phyloP scores from a whole-genome alignment of 768 basidiomycete species.

The Agaricus subrufescens region DNA sequence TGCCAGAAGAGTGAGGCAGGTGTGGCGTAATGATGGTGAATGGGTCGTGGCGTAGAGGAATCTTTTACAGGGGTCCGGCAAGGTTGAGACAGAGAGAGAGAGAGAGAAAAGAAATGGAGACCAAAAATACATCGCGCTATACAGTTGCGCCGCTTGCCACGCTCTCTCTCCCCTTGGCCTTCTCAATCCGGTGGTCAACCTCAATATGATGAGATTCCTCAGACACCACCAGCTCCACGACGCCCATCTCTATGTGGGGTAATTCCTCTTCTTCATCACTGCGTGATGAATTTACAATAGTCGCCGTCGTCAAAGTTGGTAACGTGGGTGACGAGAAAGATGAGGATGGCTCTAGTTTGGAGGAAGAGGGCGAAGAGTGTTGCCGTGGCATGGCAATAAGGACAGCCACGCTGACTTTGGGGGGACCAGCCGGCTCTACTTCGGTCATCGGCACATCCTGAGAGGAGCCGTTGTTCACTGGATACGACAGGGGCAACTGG shows the following conservation, averaged over 20 bases:
- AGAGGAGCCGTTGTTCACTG: background rate
- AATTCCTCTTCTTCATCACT: constrained; percentile 18
- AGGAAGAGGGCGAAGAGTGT: constrained; percentile 4
- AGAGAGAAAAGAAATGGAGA: background rate
- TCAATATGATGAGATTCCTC: constrained; percentile 6
- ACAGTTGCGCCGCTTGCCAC: background rate
- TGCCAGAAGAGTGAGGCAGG: too few species aligned
- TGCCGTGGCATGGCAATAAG: constrained; percentile 40
- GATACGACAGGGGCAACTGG: background rate
- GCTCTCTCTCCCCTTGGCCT: constrained; percentile 8
- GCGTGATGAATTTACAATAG: background rate
- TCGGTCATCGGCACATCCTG: constrained; percentile 3
- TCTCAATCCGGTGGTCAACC: background rate
- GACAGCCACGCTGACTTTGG: constrained; percentile 31
- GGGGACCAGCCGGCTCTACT: background rate
- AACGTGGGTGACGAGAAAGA: constrained; percentile 1
- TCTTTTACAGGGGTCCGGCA: background rate
- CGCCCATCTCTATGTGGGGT: constrained; percentile 22
- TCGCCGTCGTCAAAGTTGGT: background rate
- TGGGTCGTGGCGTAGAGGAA: too few species aligned
- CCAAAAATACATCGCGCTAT: background rate
- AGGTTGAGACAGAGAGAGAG: background rate
- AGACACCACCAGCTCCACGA: constrained; percentile 16
- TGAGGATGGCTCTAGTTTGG: background rate
- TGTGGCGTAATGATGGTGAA: too few species aligned